Evolutionary conservation across 2,329 filamentous ascomycete species (phyloP), one percentile per base, ranked within the genome.

Genomic region (Grosmannia clavigera): DNA sequence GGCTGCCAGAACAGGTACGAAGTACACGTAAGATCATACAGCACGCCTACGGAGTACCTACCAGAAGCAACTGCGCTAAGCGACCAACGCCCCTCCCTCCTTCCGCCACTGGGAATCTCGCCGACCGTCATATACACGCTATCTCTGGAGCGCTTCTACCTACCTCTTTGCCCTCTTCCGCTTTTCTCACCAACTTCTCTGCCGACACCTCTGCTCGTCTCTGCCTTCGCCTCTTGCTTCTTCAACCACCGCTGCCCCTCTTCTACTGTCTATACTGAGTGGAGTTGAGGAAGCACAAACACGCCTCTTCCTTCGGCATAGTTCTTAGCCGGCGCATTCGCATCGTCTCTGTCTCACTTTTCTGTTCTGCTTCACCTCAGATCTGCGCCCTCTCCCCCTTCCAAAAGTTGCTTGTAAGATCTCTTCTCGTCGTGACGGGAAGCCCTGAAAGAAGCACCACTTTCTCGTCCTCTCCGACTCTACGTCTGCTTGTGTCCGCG

Each of bases 121-220:
- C 55, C 38, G 27, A 25, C 43, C 38, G 25, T 46, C 40, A 50
- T 57, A 57, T 57, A 57, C 55, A 27, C 25, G 16, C 50, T 19
- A 52, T 14, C 43, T 46, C 43, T 46, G 16, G 19, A 46, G 43
- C 43, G 43, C 16, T n/a, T 19, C 43, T 46, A 27, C n/a, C 25
- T 14, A 27, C 52, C 31, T 55, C 43, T 46, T n/a, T 46, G 16
- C 43, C 16, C 43, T 40, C 40, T 50, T 57, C 54, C 35, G 11
- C 57, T 46, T 27, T 54, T 58, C 51, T 55, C 51, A 59, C 58
- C 31, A 59, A 48, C 38, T 56, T 56, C 19, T 40, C 9, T 25
- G n/a, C 31, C 12, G 29, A 25, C 27, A 22, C 31, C 22, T 29
- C 29, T 22, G 22, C 48, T 58, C 33, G 4, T 53, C 46, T n/a